These are phyloP conservation scores for Plasmodium vivax DNA, from an alignment of 169 alveolate species.

Conservation along the genomic window DNA sequence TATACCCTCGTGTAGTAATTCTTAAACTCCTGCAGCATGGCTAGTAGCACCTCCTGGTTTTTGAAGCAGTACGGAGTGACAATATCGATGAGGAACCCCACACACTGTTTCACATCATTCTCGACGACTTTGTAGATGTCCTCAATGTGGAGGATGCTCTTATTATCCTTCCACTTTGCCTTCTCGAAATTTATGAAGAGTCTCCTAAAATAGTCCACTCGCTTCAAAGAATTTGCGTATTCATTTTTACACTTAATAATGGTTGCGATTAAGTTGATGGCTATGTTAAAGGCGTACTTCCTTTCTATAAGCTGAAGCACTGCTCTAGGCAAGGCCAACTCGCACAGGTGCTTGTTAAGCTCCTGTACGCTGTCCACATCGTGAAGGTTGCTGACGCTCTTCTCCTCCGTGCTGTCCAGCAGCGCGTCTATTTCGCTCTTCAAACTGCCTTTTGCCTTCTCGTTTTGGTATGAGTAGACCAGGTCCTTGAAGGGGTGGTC, in stretches of 20 bases:
- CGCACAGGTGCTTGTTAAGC: constrained; percentile 30
- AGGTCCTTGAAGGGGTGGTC: constrained; percentile 63
- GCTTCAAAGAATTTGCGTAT: constrained; percentile 12
- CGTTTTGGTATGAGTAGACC: constrained; percentile 16
- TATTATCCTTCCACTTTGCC: constrained; percentile 28
- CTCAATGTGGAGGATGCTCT: constrained; percentile 41
- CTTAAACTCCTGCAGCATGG: constrained; percentile 36
- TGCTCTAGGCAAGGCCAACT: not conserved
- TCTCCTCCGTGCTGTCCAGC: constrained; percentile 13
- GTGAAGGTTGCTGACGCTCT: constrained; percentile 1
- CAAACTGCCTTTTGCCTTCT: not conserved
- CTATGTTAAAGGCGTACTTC: constrained; percentile 51
- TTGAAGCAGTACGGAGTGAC: constrained; percentile 50
- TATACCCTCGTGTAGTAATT: constrained; percentile 26
- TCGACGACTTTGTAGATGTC: constrained; percentile 44
- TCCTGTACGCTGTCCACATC: constrained; percentile 30
- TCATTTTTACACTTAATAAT: constrained; percentile 56
- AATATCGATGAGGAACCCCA: constrained; percentile 25
- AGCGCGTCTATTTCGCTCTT: constrained; percentile 22
- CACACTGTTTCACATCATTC: constrained; percentile 47
- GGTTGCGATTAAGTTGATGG: constrained; percentile 27
- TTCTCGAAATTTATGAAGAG: constrained; percentile 29
- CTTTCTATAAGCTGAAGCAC: constrained; percentile 49
- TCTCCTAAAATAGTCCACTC: constrained; percentile 32
- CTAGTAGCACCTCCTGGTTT: constrained; percentile 12